Conservation (phyloP, 352 stramenopile species). For the Phytophthora melonis region DNA sequence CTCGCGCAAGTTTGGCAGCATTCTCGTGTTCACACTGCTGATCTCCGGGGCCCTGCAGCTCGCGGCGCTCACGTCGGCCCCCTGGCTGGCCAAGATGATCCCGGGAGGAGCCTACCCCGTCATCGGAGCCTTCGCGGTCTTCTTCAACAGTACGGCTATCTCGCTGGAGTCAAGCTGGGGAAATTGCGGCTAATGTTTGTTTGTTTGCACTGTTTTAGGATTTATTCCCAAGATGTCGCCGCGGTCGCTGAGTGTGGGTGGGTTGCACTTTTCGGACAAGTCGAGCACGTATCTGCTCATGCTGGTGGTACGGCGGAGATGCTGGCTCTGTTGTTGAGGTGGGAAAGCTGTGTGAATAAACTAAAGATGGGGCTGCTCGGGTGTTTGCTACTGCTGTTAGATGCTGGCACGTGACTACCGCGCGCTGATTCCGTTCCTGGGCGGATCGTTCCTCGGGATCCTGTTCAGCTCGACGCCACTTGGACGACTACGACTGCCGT, state of each 20-base stretch:
- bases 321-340: background rate
- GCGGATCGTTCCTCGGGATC: slow-evolving; percentile 65
- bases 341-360: background rate
- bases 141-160: slow-evolving; percentile 75
- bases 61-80: slow-evolving; percentile 51
- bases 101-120: slow-evolving; percentile 75
- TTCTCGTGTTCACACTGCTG: slow-evolving; percentile 71
- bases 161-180: background rate
- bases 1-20: slow-evolving; percentile 87
- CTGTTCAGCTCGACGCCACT: slow-evolving; percentile 80
- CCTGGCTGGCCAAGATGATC: slow-evolving; percentile 49
- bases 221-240: slow-evolving; percentile 83
- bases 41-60: slow-evolving; percentile 61
- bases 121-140: slow-evolving; percentile 77
- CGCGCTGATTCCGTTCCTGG: slow-evolving; percentile 68
- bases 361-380: slow-evolving; percentile 7
- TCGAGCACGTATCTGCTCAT: slow-evolving; percentile 80
- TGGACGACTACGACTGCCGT: slow-evolving; percentile 74
- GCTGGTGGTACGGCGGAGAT: slow-evolving; percentile 60
- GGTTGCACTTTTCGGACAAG: slow-evolving; percentile 87
- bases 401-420: slow-evolving; percentile 68
- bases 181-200: background rate
- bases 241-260: slow-evolving; percentile 63
- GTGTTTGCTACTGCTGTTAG: slow-evolving; percentile 39
- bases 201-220: slow-evolving; percentile 41